Base-by-base conservation (phyloP, 2,329 filamentous ascomycete genomes). In the Fusarium sp. region DNA sequence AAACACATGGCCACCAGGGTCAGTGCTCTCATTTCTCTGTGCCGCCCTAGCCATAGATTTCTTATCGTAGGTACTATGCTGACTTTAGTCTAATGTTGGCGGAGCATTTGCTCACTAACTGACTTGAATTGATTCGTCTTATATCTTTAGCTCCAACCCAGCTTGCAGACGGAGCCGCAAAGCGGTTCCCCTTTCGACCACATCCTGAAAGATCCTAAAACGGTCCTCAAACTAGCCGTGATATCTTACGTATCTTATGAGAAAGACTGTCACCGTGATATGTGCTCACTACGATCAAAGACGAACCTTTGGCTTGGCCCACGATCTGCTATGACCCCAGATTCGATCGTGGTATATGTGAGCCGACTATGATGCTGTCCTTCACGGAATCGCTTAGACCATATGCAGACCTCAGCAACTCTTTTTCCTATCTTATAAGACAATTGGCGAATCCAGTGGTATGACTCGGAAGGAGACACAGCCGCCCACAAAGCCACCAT, bases 151-250 rank as follows among this genome's bases (percentile, higher is more conserved):
- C 33, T n/a, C 53, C 45, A 33, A 61, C 9, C 30, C 20, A 51
- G 45, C 51, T 54, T 58, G 20, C 33, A 31, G 31, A 62, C 71
- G 71, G 72, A 74, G 67, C 72, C 70, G 71, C 69, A 65, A 55
- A 63, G 62, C 49, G 61, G 56, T 55, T 57, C 44, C 54, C 55
- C 47, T 54, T 69, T 58, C 61, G 59, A 67, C 51, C 41, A 57
- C 45, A 34, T 23, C 62, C 28, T 47, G 46, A 46, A 42, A 18
- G 20, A 37, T 34, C 49, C 26, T 33, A 30, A 62, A 30, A 44
- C 40, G 50, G 54, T 53, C 51, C 47, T 30, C 38, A 36, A 28
- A 31, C 46, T 38, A 57, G 40, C 34, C 40, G 37, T 36, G 34
- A 46, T 41, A 50, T 64, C 65, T 67, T 67, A 61, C 56, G 69